phyloP scores from a whole-genome alignment of 2,329 filamentous ascomycete species.

The Ascochyta clinopodiicola region DNA sequence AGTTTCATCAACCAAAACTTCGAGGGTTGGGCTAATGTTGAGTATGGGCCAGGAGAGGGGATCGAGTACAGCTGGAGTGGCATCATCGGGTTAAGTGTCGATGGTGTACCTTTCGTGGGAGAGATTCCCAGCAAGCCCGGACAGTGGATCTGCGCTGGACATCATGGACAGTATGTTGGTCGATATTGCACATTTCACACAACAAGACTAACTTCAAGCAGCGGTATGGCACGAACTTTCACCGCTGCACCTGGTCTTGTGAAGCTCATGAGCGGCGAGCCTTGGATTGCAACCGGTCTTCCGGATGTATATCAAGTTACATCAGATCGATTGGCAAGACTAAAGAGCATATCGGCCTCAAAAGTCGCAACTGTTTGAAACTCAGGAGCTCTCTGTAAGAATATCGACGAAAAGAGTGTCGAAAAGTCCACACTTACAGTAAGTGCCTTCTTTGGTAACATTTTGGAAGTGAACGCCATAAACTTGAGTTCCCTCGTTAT shows the following conservation, averaged over 20 bases:
- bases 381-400: background rate
- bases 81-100: slow-evolving; percentile 34
- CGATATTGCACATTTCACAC: background rate
- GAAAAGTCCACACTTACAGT: too few relatives aligned
- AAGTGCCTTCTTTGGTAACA: background rate
- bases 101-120: slow-evolving; percentile 37
- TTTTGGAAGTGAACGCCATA: background rate
- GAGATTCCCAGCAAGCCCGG: slow-evolving; percentile 30
- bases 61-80: slow-evolving; percentile 42
- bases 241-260: slow-evolving; percentile 37
- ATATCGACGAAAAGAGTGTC: too few relatives aligned
- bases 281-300: slow-evolving; percentile 29
- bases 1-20: slow-evolving; percentile 35
- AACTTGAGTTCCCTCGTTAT: background rate
- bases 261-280: slow-evolving; percentile 30
- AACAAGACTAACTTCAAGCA: slow-evolving; percentile 13
- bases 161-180: slow-evolving; percentile 37
- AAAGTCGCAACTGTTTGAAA: slow-evolving; percentile 20
- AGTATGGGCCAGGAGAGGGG: slow-evolving; percentile 38
- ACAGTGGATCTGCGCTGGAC: slow-evolving; percentile 37
- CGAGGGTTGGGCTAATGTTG: slow-evolving; percentile 30
- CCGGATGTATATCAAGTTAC: slow-evolving; percentile 34
- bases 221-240: slow-evolving; percentile 38
- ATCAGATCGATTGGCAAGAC: slow-evolving; percentile 18
- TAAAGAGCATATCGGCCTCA: slow-evolving; percentile 2